These are phyloP conservation scores for Penicillium sp. DNA, from an alignment of 2,329 filamentous ascomycete genomes.

Conservation along the genomic window DNA sequence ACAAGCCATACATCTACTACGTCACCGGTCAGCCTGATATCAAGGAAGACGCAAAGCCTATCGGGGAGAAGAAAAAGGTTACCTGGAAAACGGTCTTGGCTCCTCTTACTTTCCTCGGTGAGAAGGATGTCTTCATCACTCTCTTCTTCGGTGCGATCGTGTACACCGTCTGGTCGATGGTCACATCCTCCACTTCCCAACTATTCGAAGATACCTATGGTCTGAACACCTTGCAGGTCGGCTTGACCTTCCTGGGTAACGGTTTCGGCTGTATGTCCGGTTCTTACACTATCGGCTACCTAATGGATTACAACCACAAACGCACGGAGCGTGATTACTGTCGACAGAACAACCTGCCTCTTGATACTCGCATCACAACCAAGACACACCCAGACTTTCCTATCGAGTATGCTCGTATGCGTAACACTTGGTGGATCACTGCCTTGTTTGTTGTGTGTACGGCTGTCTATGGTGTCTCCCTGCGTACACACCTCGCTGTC, in stretches of 20 bases:
- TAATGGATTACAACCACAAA: slow-evolving; percentile 46
- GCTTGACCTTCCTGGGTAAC: slow-evolving; percentile 45
- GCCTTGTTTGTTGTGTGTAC: slow-evolving; percentile 37
- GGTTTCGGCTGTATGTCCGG: slow-evolving; percentile 46
- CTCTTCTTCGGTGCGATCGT: slow-evolving; percentile 47
- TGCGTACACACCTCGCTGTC: slow-evolving; percentile 31
- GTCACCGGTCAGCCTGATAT: slow-evolving; percentile 21
- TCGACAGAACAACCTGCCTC: slow-evolving; percentile 28
- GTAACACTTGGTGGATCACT: slow-evolving; percentile 44
- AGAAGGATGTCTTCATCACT: slow-evolving; percentile 50
- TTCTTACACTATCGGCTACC: slow-evolving; percentile 42
- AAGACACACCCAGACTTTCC: slow-evolving; percentile 42
- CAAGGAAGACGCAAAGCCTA: slow-evolving; percentile 13
- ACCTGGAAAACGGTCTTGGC: slow-evolving; percentile 36
- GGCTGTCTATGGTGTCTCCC: slow-evolving; percentile 33
- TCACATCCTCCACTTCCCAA: slow-evolving; percentile 47
- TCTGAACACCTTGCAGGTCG: slow-evolving; percentile 42
- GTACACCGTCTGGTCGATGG: slow-evolving; percentile 53
- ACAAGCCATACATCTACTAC: slow-evolving; percentile 43
- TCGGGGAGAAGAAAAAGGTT: slow-evolving; percentile 25
- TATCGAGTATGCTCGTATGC: slow-evolving; percentile 40
- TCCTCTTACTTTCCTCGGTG: slow-evolving; percentile 44
- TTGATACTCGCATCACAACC: slow-evolving; percentile 28
- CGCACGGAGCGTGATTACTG: slow-evolving; percentile 35
- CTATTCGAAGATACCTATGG: slow-evolving; percentile 39